Evolutionary conservation across 164 flowering plant genomes (phyloP).

Genomic region (Liriodendron chinense): DNA sequence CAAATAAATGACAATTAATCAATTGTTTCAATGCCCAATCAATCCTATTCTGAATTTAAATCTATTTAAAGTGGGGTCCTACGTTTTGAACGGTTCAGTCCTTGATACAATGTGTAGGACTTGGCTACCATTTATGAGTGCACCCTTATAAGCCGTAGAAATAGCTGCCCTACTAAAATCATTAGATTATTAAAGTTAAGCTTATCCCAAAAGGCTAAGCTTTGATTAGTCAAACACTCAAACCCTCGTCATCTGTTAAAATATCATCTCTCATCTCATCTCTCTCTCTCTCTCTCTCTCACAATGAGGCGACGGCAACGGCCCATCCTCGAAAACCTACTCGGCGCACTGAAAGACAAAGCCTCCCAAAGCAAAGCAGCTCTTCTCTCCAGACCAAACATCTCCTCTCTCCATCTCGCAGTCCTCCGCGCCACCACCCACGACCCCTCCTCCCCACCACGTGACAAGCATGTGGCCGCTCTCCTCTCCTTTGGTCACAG

Average conservation of each 20-base stretch:
- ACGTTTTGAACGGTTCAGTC: no score
- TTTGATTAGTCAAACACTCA: background rate
- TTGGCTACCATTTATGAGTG: no score
- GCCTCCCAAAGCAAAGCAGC: slow-evolving; percentile 64
- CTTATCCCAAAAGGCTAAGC: no score
- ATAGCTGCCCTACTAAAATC: no score
- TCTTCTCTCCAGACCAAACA: slow-evolving; percentile 35
- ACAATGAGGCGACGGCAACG: slow-evolving; percentile 19
- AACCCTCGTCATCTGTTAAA: background rate
- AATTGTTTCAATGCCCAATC: no score
- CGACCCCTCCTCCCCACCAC: slow-evolving; percentile 33
- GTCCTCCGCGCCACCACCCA: slow-evolving; percentile 78
- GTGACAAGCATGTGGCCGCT: slow-evolving; percentile 36
- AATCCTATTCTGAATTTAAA: no score
- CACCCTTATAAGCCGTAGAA: no score
- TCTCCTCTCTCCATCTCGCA: slow-evolving; percentile 34
- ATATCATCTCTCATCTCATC: no score
- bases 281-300: background rate
- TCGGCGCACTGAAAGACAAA: slow-evolving; percentile 69
- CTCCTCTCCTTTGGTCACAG: slow-evolving; percentile 49
- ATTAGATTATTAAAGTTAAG: no score
- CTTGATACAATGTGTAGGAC: no score
- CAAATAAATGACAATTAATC: no score
- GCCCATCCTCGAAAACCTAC: slow-evolving; percentile 26
- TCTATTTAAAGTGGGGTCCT: no score